Base-by-base conservation (phyloP, 345 rosid genomes). In the Sonneratia caseolaris region DNA sequence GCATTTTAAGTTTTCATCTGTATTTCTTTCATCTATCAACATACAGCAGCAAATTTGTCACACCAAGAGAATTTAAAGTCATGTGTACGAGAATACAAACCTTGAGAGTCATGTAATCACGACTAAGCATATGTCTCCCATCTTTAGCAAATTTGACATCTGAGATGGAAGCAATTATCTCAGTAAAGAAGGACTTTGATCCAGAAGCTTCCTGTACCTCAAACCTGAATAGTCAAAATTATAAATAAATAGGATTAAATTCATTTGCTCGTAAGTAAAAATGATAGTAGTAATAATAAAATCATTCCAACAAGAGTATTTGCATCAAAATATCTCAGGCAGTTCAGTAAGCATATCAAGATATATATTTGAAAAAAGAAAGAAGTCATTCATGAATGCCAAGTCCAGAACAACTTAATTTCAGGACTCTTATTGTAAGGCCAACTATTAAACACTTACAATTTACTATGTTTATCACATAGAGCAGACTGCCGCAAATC, bases 401-500 rank as follows among this genome's bases (percentile, higher is more conserved):
- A n/a, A 1, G 21, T n/a, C 13, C 64, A 18, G 35, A 57, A 57
- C 13, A 13, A 62, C 35, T 27, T 7, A 22, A 27, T 24, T 62
- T 62, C 38, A 27, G 27, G 38, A 62, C 5, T 12, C 64, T 5
- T 57, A 22, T 45, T 45, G n/a, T 16, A 32, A 22, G 14, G 53
- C 6, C 53, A 69, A 51, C 66, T 22, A 57, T 57, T 62, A 12
- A 45, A 32, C 16, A 79, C 95, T 88, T 81, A 92, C 98, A 96
- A 79, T 83, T 91, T 96, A 78, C 96, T 81, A 75, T 91, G 95
- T 65, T 88, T 82, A 80, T 96, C 99, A 61, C 99, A 96, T 68
- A 96, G 84, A 74, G 99, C 99, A 79, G 99, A 92, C 70, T 92
- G 99, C 73, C 99, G 91, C 85, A 96, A 74, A 86, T 96, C 99